phyloP scores from a whole-genome alignment of 1,139 yeast species.

The Saccharomyces hybrid region DNA sequence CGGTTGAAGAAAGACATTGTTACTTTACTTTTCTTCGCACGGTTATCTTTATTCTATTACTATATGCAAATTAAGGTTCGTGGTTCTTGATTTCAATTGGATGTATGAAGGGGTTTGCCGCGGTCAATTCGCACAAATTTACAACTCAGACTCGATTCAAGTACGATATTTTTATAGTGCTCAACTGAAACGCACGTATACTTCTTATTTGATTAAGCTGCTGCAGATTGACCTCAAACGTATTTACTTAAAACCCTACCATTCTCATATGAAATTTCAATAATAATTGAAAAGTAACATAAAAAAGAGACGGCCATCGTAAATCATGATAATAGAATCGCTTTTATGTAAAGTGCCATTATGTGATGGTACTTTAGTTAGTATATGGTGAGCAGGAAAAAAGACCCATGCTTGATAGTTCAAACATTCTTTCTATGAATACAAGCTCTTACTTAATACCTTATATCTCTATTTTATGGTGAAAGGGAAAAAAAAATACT shows the following conservation, averaged over 20 bases:
- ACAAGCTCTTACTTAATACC: neutral
- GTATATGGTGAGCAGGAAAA: too few relatives aligned
- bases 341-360: neutral
- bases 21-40: neutral
- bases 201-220: too few relatives aligned
- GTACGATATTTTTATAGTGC: neutral
- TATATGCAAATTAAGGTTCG: neutral
- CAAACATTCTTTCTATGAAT: neutral
- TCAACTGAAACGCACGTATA: neutral
- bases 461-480: neutral
- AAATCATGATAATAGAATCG: neutral
- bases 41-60: neutral
- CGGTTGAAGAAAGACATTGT: too few relatives aligned
- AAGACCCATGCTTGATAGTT: neutral
- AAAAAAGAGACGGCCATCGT: neutral
- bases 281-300: neutral
- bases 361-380: too few relatives aligned
- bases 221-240: neutral
- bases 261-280: neutral
- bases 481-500: neutral
- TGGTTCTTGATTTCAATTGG: neutral
- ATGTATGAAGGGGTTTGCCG: neutral
- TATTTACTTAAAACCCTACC: neutral
- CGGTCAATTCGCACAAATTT: neutral
- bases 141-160: neutral